Base-by-base conservation (phyloP, 106 monocot species). In the Alisma plantagoaquatica region DNA sequence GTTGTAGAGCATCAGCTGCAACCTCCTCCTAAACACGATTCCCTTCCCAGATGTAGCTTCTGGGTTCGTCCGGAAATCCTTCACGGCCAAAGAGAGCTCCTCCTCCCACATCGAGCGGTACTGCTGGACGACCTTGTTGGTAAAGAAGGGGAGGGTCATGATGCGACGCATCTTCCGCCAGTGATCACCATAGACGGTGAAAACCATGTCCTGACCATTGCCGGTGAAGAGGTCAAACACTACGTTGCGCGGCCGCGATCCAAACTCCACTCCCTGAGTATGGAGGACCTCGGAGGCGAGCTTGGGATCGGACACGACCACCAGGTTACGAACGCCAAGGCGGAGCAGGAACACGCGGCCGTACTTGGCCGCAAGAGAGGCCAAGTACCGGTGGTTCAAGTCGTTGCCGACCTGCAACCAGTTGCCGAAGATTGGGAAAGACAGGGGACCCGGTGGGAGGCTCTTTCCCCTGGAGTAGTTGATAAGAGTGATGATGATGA, bases 91-190 rank as follows among this genome's bases (percentile, higher is more conserved):
- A 24, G 60, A 63, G 67, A 77, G 68, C 74, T 86, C 86, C 19
- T 68, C 62, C 66, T 74, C 80, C 86, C 86, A 86, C 73, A 70
- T 71, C 25, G 25, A 47, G 51, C 62, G 57, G 74, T 57, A 57
- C 69, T 87, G 81, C 43, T 81, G 74, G 9, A 87, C 81, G 2
- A 87, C 86, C 62, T 77, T 75, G 71, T 74, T 74, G 48, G 86
- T 87, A 69, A 87, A 87, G 74, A 87, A 87, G 17, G 86, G 86
- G 23, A 87, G 64, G 17, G 86, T 87, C 86, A 87, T 87, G 63
- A 87, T 75, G 15, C 86, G 70, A 0, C 86, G 70, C 86, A 87
- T 87, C 68, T 75, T 74, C 26, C 86, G 63, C 86, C 86, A 86
- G 67, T 86, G 86, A 32, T 86, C 86, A 19, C 86, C 86, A 64